These are phyloP conservation scores for Candida chauliodis DNA, from an alignment of 805 yeast species.

Conservation along the genomic window DNA sequence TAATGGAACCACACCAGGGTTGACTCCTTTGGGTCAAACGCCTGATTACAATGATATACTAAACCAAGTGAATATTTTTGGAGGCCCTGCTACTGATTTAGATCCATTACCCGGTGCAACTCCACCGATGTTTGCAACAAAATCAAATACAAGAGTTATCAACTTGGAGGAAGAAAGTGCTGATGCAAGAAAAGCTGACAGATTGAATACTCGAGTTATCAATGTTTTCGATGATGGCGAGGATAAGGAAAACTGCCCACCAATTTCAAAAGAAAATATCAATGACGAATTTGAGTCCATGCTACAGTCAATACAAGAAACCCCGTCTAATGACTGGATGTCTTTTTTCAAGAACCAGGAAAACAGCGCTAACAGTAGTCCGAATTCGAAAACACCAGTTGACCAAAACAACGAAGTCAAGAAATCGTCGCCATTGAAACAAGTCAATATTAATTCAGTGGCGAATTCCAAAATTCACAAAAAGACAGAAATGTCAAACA, in stretches of 20 bases:
- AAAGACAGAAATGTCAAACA: constrained; percentile 24
- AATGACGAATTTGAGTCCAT: constrained; percentile 12
- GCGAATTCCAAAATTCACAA: constrained; percentile 15
- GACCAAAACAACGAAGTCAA: constrained; percentile 10
- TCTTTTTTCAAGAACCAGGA: constrained; percentile 12
- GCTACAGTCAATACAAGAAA: constrained; percentile 15
- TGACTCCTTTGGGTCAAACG: constrained; percentile 13
- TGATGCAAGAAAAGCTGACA: constrained; percentile 48
- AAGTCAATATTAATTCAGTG: constrained; percentile 15
- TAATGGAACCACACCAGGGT: background rate
- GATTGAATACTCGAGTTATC: constrained; percentile 50
- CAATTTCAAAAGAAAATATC: constrained; percentile 9
- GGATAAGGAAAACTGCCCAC: constrained; percentile 29
- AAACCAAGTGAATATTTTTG: constrained; percentile 36
- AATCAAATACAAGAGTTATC: constrained; percentile 51
- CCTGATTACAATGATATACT: constrained; percentile 37
- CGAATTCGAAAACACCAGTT: constrained; percentile 18
- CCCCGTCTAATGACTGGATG: constrained; percentile 36
- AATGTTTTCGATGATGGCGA: constrained; percentile 41
- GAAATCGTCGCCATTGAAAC: constrained; percentile 2
- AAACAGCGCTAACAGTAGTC: constrained; percentile 5
- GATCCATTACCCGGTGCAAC: constrained; percentile 42
- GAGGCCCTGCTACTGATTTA: constrained; percentile 47
- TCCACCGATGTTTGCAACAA: constrained; percentile 53
- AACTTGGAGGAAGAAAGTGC: constrained; percentile 41